Base-by-base conservation (phyloP, 495 filamentous ascomycete species). In the Neurospora sp. region DNA sequence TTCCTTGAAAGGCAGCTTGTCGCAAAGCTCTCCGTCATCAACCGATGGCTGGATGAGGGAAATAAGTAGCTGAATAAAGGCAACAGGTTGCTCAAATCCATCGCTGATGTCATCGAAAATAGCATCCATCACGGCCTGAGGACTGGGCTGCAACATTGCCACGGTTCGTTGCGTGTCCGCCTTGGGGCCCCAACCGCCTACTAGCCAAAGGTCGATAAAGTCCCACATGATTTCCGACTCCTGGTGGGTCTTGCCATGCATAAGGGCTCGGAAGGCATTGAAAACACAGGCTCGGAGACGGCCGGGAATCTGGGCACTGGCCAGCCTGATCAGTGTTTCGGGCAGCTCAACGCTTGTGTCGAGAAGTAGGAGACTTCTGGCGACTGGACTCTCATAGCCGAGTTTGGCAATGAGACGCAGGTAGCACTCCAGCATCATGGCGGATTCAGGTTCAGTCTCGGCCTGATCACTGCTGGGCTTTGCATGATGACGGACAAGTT, bases 351-450 rank as follows among this genome's bases (percentile, higher is more conserved):
- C 87, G 2, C 84, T 84, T 42, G 88, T 82, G 76, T 92, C 88
- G n/a, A 86, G 81, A 14, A 94, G 79, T 74, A 97, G 84, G 84
- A 89, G 95, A 39, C 85, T 80, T 73, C 93, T 85, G 10, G 93
- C 91, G n/a, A 82, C 78, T 46, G 84, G 83, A 79, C 92, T 94
- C 75, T 93, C 85, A 12, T 86, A 83, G 69, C 89, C 91, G 37
- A 98, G 82, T 78, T 95, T 93, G 5, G 92, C 88, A 73, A 96
- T 92, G 8, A 99, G 85, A 11, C 94, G 90, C 44, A 99, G 86
- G 78, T 97, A 97, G 75, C 93, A 94, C 78, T 97, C 94, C 39
- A 98, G 85, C 93, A 98, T 97, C 77, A 96, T 89, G 18, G 90
- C 89, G 69, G 91, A 93, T 80, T 99, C 96, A 31, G 93, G 94